These are phyloP conservation scores for Xylariaceae sp. DNA, from an alignment of 2,329 filamentous ascomycete species.

Conservation along the genomic window DNA sequence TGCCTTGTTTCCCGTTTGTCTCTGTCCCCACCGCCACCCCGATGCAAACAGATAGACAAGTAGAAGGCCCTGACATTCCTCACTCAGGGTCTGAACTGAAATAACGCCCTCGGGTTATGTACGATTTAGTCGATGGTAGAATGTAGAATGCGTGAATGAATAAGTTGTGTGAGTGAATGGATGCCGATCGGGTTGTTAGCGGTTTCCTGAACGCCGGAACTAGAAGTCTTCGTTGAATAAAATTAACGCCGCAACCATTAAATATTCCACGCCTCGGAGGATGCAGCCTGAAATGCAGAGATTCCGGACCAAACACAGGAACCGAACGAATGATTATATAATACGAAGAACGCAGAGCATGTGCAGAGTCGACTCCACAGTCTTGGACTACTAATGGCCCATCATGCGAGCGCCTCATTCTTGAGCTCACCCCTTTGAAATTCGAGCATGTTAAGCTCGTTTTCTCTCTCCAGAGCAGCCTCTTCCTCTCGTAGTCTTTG, in stretches of 20 bases:
- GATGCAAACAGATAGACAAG: not conserved
- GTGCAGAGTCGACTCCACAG: not conserved
- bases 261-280: not conserved
- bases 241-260: conserved; percentile 2
- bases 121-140: not conserved
- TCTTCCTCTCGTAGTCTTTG: conserved; percentile 34
- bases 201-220: conserved; percentile 3
- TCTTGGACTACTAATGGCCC: conserved; percentile 26
- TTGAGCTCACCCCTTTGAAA: conserved; percentile 34
- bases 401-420: conserved; percentile 27
- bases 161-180: not conserved
- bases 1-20: not conserved
- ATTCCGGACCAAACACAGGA: conserved; percentile 2
- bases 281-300: conserved; percentile 18
- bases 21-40: not conserved
- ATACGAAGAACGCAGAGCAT: not conserved
- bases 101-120: not conserved
- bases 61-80: too few species aligned
- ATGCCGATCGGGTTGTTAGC: not conserved
- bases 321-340: conserved; percentile 13
- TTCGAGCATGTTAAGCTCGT: conserved; percentile 38
- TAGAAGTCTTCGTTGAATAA: not conserved
- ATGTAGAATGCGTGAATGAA: not conserved
- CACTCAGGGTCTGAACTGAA: not conserved
- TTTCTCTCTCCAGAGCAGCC: conserved; percentile 36